Evolutionary conservation across 768 basidiomycete species (phyloP), one percentile per base, ranked within the genome.

Genomic region (Naganishia onofrii): DNA sequence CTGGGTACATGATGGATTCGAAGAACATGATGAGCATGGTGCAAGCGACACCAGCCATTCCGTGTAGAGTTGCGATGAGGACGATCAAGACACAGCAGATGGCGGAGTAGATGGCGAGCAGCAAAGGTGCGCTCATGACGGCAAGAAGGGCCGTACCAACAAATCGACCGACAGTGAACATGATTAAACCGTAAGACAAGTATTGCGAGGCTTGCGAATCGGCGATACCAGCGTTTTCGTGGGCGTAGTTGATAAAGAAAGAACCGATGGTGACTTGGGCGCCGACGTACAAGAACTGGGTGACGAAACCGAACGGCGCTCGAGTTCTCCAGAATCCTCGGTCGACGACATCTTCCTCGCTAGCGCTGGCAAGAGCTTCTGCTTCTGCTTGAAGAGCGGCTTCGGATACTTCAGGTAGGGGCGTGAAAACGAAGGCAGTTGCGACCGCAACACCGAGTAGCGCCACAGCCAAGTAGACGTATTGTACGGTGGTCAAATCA

Each of bases 251-350:
- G 67, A 77, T 55, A 58, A 76, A 70, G 63, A 77, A 76, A 21
- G 72, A 38, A 2, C 80, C 82, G 64, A 79, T 73, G 26, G 80
- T 75, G 72, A 90, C 32, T 44, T 63, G 44, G 26, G 58, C 36
- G 38, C 71, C 26, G 19, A 81, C 86, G 63, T 80, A 88, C 85
- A 85, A 81, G 52, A 87, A 90, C 78, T 91, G 90, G 23, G 88
- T 88, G 57, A 58, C 36, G 67, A 85, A 89, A 34, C 89, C 89
- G 75, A 89, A 87, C 60, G 90, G 82, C 71, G 88, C 88, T 67
- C 86, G 85, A 73, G 90, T 89, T 79, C 84, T 88, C 83, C 84
- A 85, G 81, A 91, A 89, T 3, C 89, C 82, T 66, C 86, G 66
- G 31, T 42, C 72, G 38, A 42, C 85, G 7, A 77, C 76, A 28